phyloP scores from a whole-genome alignment of 192 early-diverging fungal genomes.

The Allomyces macrogynus region DNA sequence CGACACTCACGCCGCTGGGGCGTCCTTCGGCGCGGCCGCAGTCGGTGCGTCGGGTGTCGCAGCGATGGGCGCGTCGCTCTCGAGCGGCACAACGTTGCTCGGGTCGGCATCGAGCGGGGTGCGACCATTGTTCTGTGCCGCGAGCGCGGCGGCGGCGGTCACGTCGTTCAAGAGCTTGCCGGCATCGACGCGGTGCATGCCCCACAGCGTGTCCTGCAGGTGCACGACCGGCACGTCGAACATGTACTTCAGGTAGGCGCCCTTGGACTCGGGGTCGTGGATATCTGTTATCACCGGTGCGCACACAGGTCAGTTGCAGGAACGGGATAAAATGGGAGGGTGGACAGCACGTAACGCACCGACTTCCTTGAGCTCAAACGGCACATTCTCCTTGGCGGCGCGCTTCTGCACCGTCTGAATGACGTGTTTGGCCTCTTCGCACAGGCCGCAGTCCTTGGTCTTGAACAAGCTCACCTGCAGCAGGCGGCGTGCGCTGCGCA shows the following conservation, averaged over 20 bases:
- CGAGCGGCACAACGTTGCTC: no score
- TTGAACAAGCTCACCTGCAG: not conserved
- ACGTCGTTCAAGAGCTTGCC: not conserved
- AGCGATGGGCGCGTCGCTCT: no score
- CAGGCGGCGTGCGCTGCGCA: not conserved
- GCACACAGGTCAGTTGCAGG: no score
- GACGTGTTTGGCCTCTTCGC: not conserved
- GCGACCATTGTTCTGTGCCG: no score
- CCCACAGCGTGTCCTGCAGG: not conserved
- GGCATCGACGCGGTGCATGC: not conserved
- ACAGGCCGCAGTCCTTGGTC: not conserved
- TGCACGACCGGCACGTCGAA: not conserved
- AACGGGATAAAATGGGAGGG: no score
- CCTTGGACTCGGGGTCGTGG: not conserved
- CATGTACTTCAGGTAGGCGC: not conserved
- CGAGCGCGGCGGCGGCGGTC: not conserved
- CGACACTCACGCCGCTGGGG: no score
- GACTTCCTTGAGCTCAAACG: no score
- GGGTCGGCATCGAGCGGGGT: no score
- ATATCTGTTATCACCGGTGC: not conserved
- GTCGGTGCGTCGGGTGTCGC: no score
- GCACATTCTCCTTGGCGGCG: not conserved
- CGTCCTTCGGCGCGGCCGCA: no score
- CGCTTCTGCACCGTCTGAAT: not conserved
- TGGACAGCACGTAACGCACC: no score